Conservation (phyloP, 306 rosid species). For the Dryas alaskensis region DNA sequence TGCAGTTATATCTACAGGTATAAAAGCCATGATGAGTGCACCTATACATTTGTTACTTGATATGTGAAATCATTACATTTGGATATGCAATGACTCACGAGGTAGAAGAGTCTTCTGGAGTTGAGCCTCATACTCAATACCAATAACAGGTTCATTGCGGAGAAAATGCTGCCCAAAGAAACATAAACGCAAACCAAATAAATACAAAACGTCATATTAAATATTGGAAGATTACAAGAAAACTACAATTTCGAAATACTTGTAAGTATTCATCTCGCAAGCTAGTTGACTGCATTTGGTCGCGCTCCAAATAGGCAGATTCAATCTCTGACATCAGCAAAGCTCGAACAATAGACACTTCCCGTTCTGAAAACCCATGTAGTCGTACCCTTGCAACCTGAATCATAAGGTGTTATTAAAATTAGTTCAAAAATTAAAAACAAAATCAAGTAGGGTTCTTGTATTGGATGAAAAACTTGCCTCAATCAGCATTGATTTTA, state of each 20-base stretch:
- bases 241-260: constrained; percentile 37
- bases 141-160: constrained; percentile 78
- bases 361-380: constrained; percentile 93
- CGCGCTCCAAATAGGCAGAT: constrained; percentile 96
- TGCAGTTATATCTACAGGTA: constrained; percentile 60
- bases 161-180: constrained; percentile 80
- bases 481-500: constrained; percentile 89
- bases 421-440: constrained; percentile 8
- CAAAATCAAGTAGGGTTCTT: constrained; percentile 14
- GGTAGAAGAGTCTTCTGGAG: constrained; percentile 95
- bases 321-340: constrained; percentile 88
- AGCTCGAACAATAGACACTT: constrained; percentile 74
- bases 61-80: constrained; percentile 10
- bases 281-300: constrained; percentile 92
- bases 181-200: constrained; percentile 17
- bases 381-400: constrained; percentile 87
- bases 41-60: constrained; percentile 9
- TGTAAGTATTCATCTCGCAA: constrained; percentile 89
- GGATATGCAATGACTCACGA: constrained; percentile 49
- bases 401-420: constrained; percentile 34
- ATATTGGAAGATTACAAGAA: constrained; percentile 11
- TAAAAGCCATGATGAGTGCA: constrained; percentile 29
- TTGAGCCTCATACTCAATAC: constrained; percentile 94
- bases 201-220: constrained; percentile 16
- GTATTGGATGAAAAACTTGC: constrained; percentile 38